These are phyloP conservation scores for Pleurotus tuber-regium DNA, from an alignment of 768 basidiomycete species.

Conservation along the genomic window DNA sequence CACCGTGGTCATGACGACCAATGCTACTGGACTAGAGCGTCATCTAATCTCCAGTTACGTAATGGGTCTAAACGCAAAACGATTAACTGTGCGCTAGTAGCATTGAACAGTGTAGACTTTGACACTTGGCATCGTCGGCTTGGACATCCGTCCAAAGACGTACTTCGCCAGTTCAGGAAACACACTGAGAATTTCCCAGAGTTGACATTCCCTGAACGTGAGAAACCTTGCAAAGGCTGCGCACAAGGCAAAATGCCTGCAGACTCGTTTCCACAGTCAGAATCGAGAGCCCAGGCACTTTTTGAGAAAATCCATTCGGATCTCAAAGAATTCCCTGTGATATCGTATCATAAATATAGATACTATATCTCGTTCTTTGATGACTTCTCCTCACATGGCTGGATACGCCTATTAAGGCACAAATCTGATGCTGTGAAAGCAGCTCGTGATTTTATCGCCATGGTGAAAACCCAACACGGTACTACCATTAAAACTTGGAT, in stretches of 20 bases:
- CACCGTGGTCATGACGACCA: too few relatives aligned
- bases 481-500: constrained; percentile 8
- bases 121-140: not conserved
- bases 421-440: constrained; percentile 8
- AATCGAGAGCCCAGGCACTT: not conserved
- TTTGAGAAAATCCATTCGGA: constrained; percentile 7
- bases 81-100: too few relatives aligned
- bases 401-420: constrained; percentile 5
- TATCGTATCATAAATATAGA: not conserved
- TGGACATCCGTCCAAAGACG: constrained; percentile 1
- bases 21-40: too few relatives aligned
- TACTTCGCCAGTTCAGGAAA: not conserved
- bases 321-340: constrained; percentile 1
- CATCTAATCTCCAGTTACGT: too few relatives aligned
- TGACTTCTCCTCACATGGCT: not conserved
- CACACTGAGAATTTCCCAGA: not conserved
- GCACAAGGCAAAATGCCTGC: constrained; percentile 8
- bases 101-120: not conserved
- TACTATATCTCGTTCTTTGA: constrained; percentile 4
- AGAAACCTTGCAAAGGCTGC: constrained; percentile 8
- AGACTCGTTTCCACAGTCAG: constrained; percentile 1
- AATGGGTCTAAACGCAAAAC: too few relatives aligned
- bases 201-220: not conserved
- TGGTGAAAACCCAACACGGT: constrained; percentile 12
- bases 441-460: constrained; percentile 7